phyloP scores from a whole-genome alignment of 345 rosid species.

The Dipteronia sinensis region DNA sequence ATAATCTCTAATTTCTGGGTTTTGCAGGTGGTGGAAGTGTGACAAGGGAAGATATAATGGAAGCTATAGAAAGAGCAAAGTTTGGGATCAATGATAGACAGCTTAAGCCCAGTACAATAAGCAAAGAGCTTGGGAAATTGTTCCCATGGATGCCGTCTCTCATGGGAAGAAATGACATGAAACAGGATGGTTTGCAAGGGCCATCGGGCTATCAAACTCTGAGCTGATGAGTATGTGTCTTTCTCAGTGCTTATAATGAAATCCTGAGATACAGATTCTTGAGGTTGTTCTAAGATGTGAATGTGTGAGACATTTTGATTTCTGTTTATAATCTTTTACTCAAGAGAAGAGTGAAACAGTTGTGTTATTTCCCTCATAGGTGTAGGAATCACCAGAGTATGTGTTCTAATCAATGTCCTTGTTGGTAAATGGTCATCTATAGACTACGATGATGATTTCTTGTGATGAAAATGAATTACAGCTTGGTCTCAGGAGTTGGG shows the following conservation, averaged over 20 bases:
- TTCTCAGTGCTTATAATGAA: conserved; percentile 11
- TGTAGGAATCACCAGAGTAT: conserved; percentile 13
- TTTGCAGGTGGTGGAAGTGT: conserved; percentile 68
- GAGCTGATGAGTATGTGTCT: conserved; percentile 47
- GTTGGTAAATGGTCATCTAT: background rate
- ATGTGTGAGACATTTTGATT: conserved; percentile 19
- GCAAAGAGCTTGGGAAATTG: conserved; percentile 79
- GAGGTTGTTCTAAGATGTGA: conserved; percentile 16
- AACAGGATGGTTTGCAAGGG: conserved; percentile 68
- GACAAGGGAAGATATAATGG: conserved; percentile 93
- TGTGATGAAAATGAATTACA: background rate
- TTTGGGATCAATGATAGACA: conserved; percentile 77
- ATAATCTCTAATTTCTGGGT: conserved; percentile 4
- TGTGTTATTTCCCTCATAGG: background rate
- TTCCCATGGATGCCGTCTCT: conserved; percentile 94
- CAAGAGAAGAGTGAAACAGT: conserved; percentile 3
- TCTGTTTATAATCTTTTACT: conserved; percentile 5
- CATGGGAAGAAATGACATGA: conserved; percentile 51
- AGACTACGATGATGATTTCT: background rate
- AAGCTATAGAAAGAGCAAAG: conserved; percentile 93
- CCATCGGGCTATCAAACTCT: conserved; percentile 86
- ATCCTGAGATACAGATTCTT: background rate
- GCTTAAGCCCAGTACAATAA: conserved; percentile 47
- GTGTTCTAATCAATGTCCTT: background rate
- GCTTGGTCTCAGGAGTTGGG: too few species aligned